Conservation (phyloP, 495 filamentous ascomycete genomes). For the Amphirosellinia nigrospora region DNA sequence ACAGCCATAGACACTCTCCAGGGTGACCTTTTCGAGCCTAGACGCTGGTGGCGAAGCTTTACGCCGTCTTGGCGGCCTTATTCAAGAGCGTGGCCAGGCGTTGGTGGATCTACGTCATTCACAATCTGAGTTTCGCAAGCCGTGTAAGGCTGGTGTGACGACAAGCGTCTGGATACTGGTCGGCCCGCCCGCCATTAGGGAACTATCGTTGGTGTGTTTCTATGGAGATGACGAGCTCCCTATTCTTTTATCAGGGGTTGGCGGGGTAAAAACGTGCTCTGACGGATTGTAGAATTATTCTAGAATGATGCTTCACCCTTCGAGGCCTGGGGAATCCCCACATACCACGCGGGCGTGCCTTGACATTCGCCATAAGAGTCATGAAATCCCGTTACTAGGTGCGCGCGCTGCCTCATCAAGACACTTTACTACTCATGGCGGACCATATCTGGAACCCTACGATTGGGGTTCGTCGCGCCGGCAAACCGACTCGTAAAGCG, state of each 20-base stretch:
- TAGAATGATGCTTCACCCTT: neutral
- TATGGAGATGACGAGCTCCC: neutral
- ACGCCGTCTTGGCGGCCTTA: neutral
- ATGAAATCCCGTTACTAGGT: neutral
- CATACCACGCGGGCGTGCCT: conserved; percentile 10
- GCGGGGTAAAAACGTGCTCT: neutral
- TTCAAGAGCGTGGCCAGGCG: neutral
- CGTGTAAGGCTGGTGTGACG: neutral
- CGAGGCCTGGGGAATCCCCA: neutral
- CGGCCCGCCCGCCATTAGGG: neutral
- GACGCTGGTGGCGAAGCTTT: neutral
- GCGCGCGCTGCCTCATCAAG: neutral
- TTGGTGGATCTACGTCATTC: neutral
- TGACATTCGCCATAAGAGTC: conserved; percentile 5
- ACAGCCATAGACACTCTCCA: neutral
- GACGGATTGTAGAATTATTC: conserved; percentile 2
- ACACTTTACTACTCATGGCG: conserved; percentile 9
- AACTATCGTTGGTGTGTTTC: neutral
- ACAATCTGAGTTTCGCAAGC: neutral
- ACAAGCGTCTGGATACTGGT: neutral
- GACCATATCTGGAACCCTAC: neutral
- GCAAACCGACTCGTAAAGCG: neutral
- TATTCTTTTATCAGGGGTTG: neutral
- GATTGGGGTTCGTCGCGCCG: neutral
- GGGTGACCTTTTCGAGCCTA: neutral